These are phyloP conservation scores for Xylaria sp. DNA, from an alignment of 2,329 filamentous ascomycete species.

Conservation along the genomic window DNA sequence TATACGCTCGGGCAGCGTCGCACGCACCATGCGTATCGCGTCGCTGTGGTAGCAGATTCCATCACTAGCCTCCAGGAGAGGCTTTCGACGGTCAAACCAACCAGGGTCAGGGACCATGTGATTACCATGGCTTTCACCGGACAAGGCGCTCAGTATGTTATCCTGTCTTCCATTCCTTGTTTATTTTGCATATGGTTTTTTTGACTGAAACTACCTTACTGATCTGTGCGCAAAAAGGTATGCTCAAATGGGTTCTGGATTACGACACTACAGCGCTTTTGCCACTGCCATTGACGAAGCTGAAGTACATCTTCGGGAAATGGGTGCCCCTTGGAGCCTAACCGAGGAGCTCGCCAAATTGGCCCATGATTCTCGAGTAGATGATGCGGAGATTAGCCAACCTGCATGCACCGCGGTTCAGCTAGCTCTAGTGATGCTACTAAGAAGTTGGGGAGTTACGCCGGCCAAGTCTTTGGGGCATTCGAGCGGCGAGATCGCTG, in stretches of 20 bases:
- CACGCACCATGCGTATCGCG: conserved; percentile 32
- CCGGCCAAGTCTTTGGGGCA: conserved; percentile 40
- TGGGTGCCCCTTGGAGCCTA: conserved; percentile 36
- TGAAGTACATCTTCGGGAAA: conserved; percentile 24
- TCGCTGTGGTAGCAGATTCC: conserved; percentile 24
- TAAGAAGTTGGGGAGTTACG: conserved; percentile 36
- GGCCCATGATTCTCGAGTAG: conserved; percentile 29
- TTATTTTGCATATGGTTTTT: background rate
- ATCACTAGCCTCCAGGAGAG: conserved; percentile 7
- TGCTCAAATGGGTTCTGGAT: conserved; percentile 11
- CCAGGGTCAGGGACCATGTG: conserved; percentile 13
- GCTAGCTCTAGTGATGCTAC: conserved; percentile 44
- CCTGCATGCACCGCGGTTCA: conserved; percentile 47
- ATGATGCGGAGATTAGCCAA: conserved; percentile 41
- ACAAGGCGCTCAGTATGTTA: conserved; percentile 43
- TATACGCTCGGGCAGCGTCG: conserved; percentile 41
- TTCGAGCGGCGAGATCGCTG: conserved; percentile 45
- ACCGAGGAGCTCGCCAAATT: conserved; percentile 36
- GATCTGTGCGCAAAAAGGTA: conserved; percentile 3
- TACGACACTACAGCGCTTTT: conserved; percentile 12
- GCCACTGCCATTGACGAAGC: conserved; percentile 27
- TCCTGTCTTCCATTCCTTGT: background rate
- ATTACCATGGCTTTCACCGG: conserved; percentile 43
- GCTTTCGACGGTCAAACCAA: background rate
- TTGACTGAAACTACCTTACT: background rate